A percentile compares a stretch with the other conserved stretches of the same genome.
Evolutionary conservation across 2,329 filamentous ascomycete genomes (phyloP).

Genomic region (Trichoderma sp.): DNA sequence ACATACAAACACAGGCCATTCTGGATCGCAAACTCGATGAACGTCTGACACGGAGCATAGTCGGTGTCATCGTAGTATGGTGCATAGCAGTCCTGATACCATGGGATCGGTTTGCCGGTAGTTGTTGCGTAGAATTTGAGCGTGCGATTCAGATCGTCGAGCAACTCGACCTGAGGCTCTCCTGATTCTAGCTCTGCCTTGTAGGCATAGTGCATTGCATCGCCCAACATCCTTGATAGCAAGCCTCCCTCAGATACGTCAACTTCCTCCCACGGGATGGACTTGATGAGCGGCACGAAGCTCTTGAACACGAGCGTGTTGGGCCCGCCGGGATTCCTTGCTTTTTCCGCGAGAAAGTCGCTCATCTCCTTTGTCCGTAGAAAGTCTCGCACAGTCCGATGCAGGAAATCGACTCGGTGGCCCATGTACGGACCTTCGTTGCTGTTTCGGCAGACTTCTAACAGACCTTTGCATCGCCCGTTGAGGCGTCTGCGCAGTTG

Average conservation of each 20-base stretch:
- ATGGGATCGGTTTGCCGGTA: neutral
- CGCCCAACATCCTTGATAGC: neutral
- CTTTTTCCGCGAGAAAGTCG: neutral
- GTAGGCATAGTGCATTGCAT: neutral
- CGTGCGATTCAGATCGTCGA: neutral
- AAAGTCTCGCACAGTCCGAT: slow-evolving; percentile 22
- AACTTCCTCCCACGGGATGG: neutral
- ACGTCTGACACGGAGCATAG: neutral
- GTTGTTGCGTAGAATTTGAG: neutral
- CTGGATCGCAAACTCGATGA: neutral
- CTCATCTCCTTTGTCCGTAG: neutral
- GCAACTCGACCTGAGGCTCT: neutral
- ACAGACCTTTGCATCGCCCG: neutral
- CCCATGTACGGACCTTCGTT: neutral
- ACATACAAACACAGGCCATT: neutral
- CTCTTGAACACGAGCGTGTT: neutral
- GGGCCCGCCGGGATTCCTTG: neutral
- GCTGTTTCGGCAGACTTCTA: neutral
- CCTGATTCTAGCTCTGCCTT: neutral
- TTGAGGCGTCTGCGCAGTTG: neutral
- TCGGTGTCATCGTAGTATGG: neutral
- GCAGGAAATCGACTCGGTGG: slow-evolving; percentile 19
- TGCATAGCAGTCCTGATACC: neutral
- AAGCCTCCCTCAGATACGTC: neutral
- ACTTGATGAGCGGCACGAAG: neutral